phyloP scores from a whole-genome alignment of 306 rosid species.

The Castanospermum australe region DNA sequence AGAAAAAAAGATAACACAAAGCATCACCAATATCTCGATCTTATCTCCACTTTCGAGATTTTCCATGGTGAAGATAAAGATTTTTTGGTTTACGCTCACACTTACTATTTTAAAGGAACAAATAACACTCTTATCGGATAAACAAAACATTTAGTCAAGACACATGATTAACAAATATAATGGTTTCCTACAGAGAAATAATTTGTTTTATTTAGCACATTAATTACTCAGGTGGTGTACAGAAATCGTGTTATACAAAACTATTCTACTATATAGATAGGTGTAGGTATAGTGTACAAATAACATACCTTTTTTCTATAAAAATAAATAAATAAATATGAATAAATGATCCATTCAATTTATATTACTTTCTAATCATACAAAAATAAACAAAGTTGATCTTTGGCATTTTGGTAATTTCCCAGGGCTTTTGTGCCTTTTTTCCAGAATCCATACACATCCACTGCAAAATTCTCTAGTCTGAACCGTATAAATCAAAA shows the following conservation, averaged over 20 bases:
- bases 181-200: neutral
- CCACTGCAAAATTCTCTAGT: neutral
- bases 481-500: neutral
- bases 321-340: neutral
- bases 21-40: neutral
- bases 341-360: neutral
- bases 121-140: too few relatives aligned
- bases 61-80: neutral
- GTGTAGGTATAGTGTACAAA: neutral
- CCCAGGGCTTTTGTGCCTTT: neutral
- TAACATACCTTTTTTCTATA: neutral
- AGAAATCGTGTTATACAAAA: too few relatives aligned
- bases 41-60: neutral
- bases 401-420: neutral
- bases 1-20: too few relatives aligned
- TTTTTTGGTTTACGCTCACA: neutral
- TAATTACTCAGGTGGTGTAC: too few relatives aligned
- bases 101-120: neutral
- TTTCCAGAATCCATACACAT: neutral
- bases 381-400: neutral
- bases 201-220: neutral
- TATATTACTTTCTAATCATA: neutral
- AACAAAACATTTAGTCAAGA: too few relatives aligned
- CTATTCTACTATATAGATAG: too few relatives aligned
- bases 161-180: too few relatives aligned